These are phyloP conservation scores for Moesziomyces sp. DNA, from an alignment of 1,284 basidiomycete species.

Conservation along the genomic window DNA sequence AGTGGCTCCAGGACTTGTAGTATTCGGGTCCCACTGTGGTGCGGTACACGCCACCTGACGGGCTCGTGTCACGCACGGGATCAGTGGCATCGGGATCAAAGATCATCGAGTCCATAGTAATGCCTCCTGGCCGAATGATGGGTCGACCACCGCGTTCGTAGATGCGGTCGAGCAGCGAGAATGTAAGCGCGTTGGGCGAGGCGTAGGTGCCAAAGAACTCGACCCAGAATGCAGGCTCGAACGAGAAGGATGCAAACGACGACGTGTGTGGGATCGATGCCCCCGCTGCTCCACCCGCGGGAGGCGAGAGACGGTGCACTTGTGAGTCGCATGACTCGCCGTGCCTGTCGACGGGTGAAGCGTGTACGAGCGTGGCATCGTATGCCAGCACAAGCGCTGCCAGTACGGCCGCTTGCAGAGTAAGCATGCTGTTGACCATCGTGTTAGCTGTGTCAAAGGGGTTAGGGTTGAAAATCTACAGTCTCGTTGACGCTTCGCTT, in stretches of 20 bases:
- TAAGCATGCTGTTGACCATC: neutral
- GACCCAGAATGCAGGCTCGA: slow-evolving; percentile 15
- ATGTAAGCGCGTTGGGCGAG: slow-evolving; percentile 7
- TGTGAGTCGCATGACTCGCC: neutral
- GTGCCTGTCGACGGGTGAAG: neutral
- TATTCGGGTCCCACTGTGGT: slow-evolving; percentile 10
- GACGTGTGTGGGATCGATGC: slow-evolving; percentile 6
- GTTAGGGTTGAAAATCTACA: no score
- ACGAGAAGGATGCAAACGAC: slow-evolving; percentile 5
- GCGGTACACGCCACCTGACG: slow-evolving; percentile 5
- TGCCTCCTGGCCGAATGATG: slow-evolving; percentile 11
- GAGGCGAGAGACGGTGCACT: neutral
- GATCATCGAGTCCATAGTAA: slow-evolving; percentile 11
- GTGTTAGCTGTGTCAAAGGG: neutral
- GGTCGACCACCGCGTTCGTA: slow-evolving; percentile 10
- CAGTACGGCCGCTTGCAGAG: neutral
- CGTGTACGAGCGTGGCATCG: neutral
- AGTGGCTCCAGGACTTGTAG: slow-evolving; percentile 13
- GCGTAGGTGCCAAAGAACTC: slow-evolving; percentile 11
- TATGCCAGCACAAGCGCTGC: no score
- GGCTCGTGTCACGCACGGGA: slow-evolving; percentile 2
- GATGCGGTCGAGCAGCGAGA: slow-evolving; percentile 11
- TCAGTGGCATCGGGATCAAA: slow-evolving; percentile 4
- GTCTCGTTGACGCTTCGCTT: neutral
- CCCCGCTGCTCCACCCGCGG: neutral